A percentile compares a stretch with the other conserved stretches of the same genome.
phyloP scores from a whole-genome alignment of 2,329 filamentous ascomycete genomes.

The Exophiala alcalophila region DNA sequence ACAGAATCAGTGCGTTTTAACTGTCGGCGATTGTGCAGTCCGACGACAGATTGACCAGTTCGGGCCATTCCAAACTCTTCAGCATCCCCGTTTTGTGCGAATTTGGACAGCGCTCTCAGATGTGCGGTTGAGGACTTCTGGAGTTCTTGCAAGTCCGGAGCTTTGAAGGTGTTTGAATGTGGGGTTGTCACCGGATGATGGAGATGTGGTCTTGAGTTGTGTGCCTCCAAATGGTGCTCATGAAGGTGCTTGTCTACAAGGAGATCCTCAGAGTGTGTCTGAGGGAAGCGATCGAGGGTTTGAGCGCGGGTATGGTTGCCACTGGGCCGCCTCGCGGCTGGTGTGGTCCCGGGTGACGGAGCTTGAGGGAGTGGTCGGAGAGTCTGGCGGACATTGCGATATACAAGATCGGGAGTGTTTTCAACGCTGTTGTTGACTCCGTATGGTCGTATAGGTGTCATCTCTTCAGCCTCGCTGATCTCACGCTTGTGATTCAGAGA shows the following conservation, averaged over 20 bases:
- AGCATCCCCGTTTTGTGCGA: slow-evolving; percentile 70
- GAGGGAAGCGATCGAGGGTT: slow-evolving; percentile 60
- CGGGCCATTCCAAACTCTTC: slow-evolving; percentile 79
- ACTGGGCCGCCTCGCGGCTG: slow-evolving; percentile 35
- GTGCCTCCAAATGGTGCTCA: slow-evolving; percentile 44
- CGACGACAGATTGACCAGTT: slow-evolving; percentile 79
- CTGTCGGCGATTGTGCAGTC: slow-evolving; percentile 76
- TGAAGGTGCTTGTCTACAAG: slow-evolving; percentile 43
- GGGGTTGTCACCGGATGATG: slow-evolving; percentile 32
- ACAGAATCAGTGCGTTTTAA: slow-evolving; percentile 67
- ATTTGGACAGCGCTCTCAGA: slow-evolving; percentile 78
- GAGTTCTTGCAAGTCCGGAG: slow-evolving; percentile 74
- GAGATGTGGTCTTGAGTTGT: slow-evolving; percentile 40
- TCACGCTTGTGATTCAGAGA: slow-evolving; percentile 65
- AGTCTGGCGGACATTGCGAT: slow-evolving; percentile 71
- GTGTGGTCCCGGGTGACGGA: slow-evolving; percentile 51
- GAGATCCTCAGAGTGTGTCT: slow-evolving; percentile 50
- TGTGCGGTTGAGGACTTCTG: slow-evolving; percentile 88
- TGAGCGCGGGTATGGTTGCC: slow-evolving; percentile 55
- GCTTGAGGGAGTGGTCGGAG: slow-evolving; percentile 70
- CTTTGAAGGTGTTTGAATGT: slow-evolving; percentile 50
- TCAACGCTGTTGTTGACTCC: slow-evolving; percentile 42
- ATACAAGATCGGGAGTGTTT: slow-evolving; percentile 61
- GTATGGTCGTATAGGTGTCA: slow-evolving; percentile 50
- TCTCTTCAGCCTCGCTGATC: slow-evolving; percentile 66